phyloP scores from a whole-genome alignment of 495 filamentous ascomycete species.

The Aspergillus saccharolyticus region DNA sequence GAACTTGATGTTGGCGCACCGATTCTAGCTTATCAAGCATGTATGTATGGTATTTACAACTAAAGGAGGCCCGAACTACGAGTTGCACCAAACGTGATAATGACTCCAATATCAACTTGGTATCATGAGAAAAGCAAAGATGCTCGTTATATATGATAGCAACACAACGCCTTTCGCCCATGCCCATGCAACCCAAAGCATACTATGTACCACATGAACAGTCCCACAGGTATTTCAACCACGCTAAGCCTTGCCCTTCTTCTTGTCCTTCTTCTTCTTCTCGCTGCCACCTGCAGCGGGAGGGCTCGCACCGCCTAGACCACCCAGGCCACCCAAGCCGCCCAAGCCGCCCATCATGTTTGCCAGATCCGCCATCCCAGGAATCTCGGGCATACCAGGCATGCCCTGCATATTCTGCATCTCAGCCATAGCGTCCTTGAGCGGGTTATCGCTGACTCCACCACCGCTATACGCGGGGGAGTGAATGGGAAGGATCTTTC shows the following conservation, averaged over 20 bases:
- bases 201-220: slow-evolving; percentile 11
- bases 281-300: slow-evolving; percentile 36
- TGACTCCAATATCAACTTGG: slow-evolving; percentile 7
- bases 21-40: neutral
- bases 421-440: slow-evolving; percentile 96
- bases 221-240: too few species aligned
- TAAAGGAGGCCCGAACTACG: neutral
- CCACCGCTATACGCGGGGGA: slow-evolving; percentile 85
- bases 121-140: slow-evolving; percentile 17
- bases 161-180: slow-evolving; percentile 21
- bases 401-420: slow-evolving; percentile 64
- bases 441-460: slow-evolving; percentile 90
- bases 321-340: neutral
- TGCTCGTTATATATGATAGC: slow-evolving; percentile 13
- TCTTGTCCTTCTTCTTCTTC: slow-evolving; percentile 50
- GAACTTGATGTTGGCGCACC: neutral
- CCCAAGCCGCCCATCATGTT: slow-evolving; percentile 25
- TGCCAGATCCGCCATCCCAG: slow-evolving; percentile 41
- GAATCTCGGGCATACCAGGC: slow-evolving; percentile 45
- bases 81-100: neutral
- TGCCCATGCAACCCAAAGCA: slow-evolving; percentile 23
- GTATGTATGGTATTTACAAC: neutral
- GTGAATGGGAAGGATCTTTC: slow-evolving; percentile 75
- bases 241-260: slow-evolving; percentile 43
- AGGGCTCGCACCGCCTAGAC: slow-evolving; percentile 14